Evolutionary conservation across 2,329 filamentous ascomycete species (phyloP).

Genomic region (Microascus cirrosus): DNA sequence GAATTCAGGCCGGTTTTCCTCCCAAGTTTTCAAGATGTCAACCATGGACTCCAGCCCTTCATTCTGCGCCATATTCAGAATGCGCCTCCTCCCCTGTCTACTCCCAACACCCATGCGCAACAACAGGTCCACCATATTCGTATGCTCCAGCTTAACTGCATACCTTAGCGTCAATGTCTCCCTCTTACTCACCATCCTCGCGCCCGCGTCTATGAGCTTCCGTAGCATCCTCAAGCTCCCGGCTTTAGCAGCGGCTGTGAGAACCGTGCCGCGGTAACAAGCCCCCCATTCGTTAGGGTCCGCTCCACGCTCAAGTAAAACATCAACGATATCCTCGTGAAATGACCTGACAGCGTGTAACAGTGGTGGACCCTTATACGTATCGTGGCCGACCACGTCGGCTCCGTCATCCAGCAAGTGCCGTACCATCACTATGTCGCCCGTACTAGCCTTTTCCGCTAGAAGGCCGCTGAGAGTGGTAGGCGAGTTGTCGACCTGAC

Average conservation of each 20-base stretch:
- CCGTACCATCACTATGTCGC: background rate
- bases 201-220: background rate
- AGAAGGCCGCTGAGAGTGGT: background rate
- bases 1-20: background rate
- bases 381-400: background rate
- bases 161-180: background rate
- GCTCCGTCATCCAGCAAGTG: background rate
- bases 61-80: background rate
- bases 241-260: background rate
- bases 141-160: background rate
- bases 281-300: background rate
- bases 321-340: background rate
- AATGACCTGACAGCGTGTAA: background rate
- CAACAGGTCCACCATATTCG: background rate
- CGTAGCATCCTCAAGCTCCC: background rate
- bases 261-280: background rate
- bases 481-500: no score
- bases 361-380: background rate
- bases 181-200: background rate
- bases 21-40: background rate
- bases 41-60: conserved; percentile 1
- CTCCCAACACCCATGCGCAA: background rate
- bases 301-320: background rate
- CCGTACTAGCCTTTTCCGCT: background rate
- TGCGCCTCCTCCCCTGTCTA: background rate